A percentile compares a stretch with the other conserved stretches of the same genome.
Evolutionary conservation across 2,329 filamentous ascomycete species (phyloP).

Genomic region (Elsinoe fawcettii): DNA sequence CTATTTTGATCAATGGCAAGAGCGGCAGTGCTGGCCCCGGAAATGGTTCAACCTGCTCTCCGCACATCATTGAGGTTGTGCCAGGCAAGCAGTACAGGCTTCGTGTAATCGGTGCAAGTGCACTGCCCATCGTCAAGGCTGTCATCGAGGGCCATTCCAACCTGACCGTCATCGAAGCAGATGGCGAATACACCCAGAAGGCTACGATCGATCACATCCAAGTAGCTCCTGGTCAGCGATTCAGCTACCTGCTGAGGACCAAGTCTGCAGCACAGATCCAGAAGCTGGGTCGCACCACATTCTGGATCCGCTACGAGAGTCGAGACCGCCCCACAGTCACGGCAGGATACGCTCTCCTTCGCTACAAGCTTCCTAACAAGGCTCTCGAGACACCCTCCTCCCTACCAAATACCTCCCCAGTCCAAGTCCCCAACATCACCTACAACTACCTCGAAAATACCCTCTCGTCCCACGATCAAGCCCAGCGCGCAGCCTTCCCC

Average conservation of each 20-base stretch:
- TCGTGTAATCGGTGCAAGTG: conserved; percentile 51
- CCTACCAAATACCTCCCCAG: conserved; percentile 18
- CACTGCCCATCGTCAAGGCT: conserved; percentile 47
- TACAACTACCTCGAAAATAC: conserved; percentile 34
- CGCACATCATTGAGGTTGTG: conserved; percentile 50
- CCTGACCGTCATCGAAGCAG: conserved; percentile 54
- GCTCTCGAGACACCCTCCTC: conserved; percentile 22
- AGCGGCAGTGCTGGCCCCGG: conserved; percentile 38
- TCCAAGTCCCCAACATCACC: conserved; percentile 24
- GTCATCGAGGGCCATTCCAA: conserved; percentile 51
- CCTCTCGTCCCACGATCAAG: conserved; percentile 27
- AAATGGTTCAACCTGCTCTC: conserved; percentile 33
- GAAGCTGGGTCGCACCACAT: conserved; percentile 28
- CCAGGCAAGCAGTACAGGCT: conserved; percentile 55
- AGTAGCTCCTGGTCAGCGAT: conserved; percentile 53
- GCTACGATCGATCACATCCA: conserved; percentile 45
- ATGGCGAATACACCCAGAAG: conserved; percentile 46
- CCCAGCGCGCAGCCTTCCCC: conserved; percentile 27
- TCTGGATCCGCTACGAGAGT: conserved; percentile 43
- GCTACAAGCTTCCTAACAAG: conserved; percentile 31
- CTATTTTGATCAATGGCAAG: conserved; percentile 52
- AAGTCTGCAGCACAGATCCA: conserved; percentile 43
- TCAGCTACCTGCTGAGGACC: conserved; percentile 48
- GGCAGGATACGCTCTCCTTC: conserved; percentile 44
- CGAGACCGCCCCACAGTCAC: conserved; percentile 42